Base-by-base conservation (phyloP, 2,329 filamentous ascomycete species). In the Aspergillus pseudoglaucus region DNA sequence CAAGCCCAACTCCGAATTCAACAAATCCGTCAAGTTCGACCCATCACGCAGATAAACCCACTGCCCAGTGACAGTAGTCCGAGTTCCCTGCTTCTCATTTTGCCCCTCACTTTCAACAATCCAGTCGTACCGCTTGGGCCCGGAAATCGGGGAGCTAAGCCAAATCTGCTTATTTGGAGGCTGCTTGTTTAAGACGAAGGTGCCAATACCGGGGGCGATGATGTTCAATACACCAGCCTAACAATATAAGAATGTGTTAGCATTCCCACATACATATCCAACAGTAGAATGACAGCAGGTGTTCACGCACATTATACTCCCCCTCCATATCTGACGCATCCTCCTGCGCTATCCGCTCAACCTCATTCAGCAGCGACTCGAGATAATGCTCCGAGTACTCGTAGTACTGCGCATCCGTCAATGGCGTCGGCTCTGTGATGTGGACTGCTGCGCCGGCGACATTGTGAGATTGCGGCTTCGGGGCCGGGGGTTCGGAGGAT, bases 91-190 rank as follows among this genome's bases (percentile, higher is more conserved):
- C 73, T 94, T 94, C 64, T 89, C 79, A 59, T 83, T 71, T 75
- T 90, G 86, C 27, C 80, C 76, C 59, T 93, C 88, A 49, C 84
- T 68, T 48, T 67, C 64, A 12, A 90, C 67, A 47, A 95, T 86
- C 80, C 88, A 98, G 69, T 97, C 90, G 73, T 85, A 98, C 49
- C 91, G 84, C 73, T 96, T 96, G 12, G 93, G 93, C 0, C 93
- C 93, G 5, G 88, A 90, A 46, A 89, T 75, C 3, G 93, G 93
- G 39, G 89, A 95, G 33, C 88, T 93, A 41, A 97, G 82, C 93
- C 93, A 98, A 64, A 98, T 95, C 66, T 85, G 93, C 76, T 90
- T 93, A 77, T 96, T 97, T 17, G 91, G 90, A 0, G 93, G 93
- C 69, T 98, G 93, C 71, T 98, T 98, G 80, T 98, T 98, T 72